Percentiles rank a stretch among this genome's conserved stretches.
Evolutionary conservation across 2,329 filamentous ascomycete genomes (phyloP).

Genomic region (Diaporthe ilicicola): DNA sequence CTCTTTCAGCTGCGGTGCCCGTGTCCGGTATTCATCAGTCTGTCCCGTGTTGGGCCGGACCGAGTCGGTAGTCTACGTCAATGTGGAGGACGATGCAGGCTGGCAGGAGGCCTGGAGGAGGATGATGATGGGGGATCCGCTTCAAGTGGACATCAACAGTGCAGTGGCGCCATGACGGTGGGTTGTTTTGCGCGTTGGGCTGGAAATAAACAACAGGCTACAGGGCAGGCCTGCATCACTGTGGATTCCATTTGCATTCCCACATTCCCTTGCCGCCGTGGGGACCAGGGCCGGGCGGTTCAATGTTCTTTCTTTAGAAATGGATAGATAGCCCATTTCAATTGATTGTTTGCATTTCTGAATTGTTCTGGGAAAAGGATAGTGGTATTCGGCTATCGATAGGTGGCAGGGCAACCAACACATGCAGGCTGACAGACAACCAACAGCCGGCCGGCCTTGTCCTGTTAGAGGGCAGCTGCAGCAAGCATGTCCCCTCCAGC

Average conservation of each 20-base stretch:
- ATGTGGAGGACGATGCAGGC: slow-evolving; percentile 5
- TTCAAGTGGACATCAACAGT: slow-evolving; percentile 18
- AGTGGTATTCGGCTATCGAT: not conserved
- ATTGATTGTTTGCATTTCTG: not conserved
- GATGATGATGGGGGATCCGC: slow-evolving; percentile 24
- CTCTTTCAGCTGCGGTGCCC: slow-evolving; percentile 17
- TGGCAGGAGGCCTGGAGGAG: no score
- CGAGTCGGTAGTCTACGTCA: slow-evolving; percentile 17
- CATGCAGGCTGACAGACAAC: no score
- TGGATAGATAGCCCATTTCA: not conserved
- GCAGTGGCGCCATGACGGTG: not conserved
- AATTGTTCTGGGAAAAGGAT: not conserved
- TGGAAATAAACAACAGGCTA: slow-evolving; percentile 21
- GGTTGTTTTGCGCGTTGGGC: not conserved
- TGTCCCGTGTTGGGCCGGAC: slow-evolving; percentile 8
- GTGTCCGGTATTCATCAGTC: not conserved
- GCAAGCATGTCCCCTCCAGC: slow-evolving; percentile 13
- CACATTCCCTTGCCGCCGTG: not conserved
- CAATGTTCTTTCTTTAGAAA: not conserved
- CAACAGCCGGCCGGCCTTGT: not conserved
- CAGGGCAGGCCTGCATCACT: slow-evolving; percentile 20
- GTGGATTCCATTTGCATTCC: slow-evolving; percentile 16
- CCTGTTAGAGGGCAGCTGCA: no score
- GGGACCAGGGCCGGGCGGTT: not conserved
- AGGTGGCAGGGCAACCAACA: slow-evolving; percentile 18